These are phyloP conservation scores for Russula virescens DNA, from an alignment of 768 basidiomycete genomes.

Conservation along the genomic window DNA sequence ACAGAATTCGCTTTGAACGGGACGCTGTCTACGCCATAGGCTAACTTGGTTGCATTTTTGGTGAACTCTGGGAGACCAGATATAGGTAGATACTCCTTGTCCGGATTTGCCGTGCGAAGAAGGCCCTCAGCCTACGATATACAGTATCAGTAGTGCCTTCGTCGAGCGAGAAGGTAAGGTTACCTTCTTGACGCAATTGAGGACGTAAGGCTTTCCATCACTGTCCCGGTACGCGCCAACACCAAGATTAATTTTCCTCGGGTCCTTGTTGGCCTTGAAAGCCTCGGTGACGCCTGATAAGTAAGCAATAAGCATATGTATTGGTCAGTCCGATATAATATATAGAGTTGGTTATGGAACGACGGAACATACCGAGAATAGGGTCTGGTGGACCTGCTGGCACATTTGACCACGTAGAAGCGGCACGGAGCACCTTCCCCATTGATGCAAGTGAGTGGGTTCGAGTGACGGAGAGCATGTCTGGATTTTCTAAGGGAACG, in stretches of 20 bases:
- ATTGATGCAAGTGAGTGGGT: constrained; percentile 47
- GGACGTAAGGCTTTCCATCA: constrained; percentile 90
- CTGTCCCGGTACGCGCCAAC: constrained; percentile 96
- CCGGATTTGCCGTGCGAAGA: constrained; percentile 55
- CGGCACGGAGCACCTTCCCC: constrained; percentile 36
- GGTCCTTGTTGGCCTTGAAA: constrained; percentile 91
- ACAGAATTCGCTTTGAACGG: constrained; percentile 70
- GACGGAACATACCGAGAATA: constrained; percentile 64
- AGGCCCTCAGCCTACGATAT: constrained; percentile 65
- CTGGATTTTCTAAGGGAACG: constrained; percentile 25
- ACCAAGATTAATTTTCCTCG: constrained; percentile 94
- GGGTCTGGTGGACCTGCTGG: constrained; percentile 88
- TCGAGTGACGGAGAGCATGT: constrained; percentile 38
- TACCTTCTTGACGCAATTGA: constrained; percentile 85
- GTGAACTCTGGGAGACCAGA: constrained; percentile 86
- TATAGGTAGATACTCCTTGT: constrained; percentile 98
- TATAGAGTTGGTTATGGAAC: background rate
- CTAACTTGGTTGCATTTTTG: constrained; percentile 79
- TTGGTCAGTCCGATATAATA: background rate
- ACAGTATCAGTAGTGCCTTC: constrained; percentile 12
- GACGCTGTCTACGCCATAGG: constrained; percentile 77
- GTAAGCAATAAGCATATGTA: background rate
- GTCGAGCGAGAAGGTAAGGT: background rate
- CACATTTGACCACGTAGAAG: constrained; percentile 78
- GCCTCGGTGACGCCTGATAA: constrained; percentile 82